Evolutionary conservation across 768 basidiomycete genomes (phyloP), one percentile per base, ranked within the genome.

Genomic region (Lentinus tigrinus): DNA sequence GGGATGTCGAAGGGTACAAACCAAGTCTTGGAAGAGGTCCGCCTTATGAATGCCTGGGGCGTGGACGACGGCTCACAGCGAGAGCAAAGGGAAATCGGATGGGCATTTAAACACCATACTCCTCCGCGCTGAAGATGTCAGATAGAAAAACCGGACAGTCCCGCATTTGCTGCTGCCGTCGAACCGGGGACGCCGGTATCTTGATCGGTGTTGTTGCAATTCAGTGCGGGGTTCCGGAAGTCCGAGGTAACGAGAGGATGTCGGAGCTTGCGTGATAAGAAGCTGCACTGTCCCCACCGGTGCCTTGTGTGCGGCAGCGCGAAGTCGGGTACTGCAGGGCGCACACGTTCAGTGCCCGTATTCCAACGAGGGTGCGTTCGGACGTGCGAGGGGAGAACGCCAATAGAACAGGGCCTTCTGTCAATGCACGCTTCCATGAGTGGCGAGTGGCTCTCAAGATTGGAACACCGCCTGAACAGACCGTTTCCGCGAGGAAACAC

Each of bases 131-230:
- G 31, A 31, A 31, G 31, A 46, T 46, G 43, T 26, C 43, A 14
- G 6, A 11, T 16, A 40, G 39, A 19, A 40, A 3, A 6, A 16
- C 39, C 19, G 39, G 39, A 16, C 19, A 16, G 19, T 19, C 16
- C 9, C 19, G 39, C 39, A 40, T 16, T 19, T 49, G 47, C 47
- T 14, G 16, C 31, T 23, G 14, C 24, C 34, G 40, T 46, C n/a
- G 28, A 31, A 34, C 17, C 16, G 44, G 27, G 8, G 11, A 28
- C 38, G 31, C 53, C 43, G 39, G 44, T 31, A 56, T 52, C 54
- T 47, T 50, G 59, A 61, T 61, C 50, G 58, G 54, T 59, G 44
- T 17, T 14, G 19, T 13, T 16, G 36, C 36, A 36, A 23, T 50
- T 46, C 49, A 52, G 46, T 36, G 37, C 54, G 54, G 54, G 44